Percentiles rank a stretch among this genome's conserved stretches.
Evolutionary conservation across 2,329 filamentous ascomycete genomes (phyloP).

Genomic region (Phaeosphaeria sp.): DNA sequence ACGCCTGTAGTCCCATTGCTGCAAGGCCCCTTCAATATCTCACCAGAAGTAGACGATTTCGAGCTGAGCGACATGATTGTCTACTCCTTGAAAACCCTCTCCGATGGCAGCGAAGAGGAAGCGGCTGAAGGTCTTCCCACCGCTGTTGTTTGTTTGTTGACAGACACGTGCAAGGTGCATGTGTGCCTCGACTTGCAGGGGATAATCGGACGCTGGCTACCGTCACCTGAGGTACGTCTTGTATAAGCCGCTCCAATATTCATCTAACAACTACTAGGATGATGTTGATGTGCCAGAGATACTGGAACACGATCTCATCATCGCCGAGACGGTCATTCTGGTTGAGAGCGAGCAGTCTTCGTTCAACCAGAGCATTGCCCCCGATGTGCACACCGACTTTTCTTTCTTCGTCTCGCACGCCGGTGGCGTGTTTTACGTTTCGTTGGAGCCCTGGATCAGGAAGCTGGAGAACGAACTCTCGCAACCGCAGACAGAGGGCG

Average conservation of each 20-base stretch:
- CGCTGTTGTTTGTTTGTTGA: conserved; percentile 65
- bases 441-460: conserved; percentile 63
- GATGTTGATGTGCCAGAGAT: conserved; percentile 23
- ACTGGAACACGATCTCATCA: conserved; percentile 36
- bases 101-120: conserved; percentile 59
- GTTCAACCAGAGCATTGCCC: conserved; percentile 63
- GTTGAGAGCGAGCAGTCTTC: conserved; percentile 31
- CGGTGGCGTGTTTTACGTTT: conserved; percentile 62
- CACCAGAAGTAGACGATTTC: conserved; percentile 59
- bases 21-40: conserved; percentile 67
- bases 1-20: conserved; percentile 65
- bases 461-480: conserved; percentile 65
- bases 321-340: conserved; percentile 52
- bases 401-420: conserved; percentile 65
- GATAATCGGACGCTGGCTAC: conserved; percentile 69
- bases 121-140: conserved; percentile 60
- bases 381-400: conserved; percentile 63
- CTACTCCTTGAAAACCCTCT: conserved; percentile 57
- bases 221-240: conserved; percentile 46
- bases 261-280: conserved; percentile 21
- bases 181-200: conserved; percentile 68
- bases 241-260: not conserved
- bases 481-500: conserved; percentile 58
- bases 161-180: conserved; percentile 62
- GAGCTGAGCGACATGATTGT: conserved; percentile 68